These are phyloP conservation scores for Phytophthora pisi DNA, from an alignment of 352 stramenopile species.

Conservation along the genomic window DNA sequence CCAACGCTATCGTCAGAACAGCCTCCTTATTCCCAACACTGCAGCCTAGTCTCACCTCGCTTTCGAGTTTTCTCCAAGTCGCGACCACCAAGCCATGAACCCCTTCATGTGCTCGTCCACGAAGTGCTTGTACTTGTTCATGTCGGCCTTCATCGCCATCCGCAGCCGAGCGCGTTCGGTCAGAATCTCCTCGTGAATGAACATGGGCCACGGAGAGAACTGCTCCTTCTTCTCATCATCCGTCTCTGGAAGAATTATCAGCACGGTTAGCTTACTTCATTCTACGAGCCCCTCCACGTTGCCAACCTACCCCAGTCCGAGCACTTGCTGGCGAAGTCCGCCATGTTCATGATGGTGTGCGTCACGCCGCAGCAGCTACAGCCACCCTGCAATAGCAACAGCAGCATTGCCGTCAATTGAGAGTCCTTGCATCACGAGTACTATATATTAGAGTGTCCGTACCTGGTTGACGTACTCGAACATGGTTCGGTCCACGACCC, in stretches of 20 bases:
- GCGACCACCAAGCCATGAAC: slow-evolving; percentile 65
- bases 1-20: background rate
- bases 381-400: slow-evolving; percentile 52
- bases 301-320: slow-evolving; percentile 79
- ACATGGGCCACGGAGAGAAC: slow-evolving; percentile 81
- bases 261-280: background rate
- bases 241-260: slow-evolving; percentile 63
- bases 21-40: background rate
- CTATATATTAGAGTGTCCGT: background rate
- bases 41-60: slow-evolving; percentile 30
- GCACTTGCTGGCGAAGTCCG: slow-evolving; percentile 85
- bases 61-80: slow-evolving; percentile 51
- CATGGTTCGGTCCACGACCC: slow-evolving; percentile 94
- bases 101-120: slow-evolving; percentile 69
- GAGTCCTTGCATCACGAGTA: background rate
- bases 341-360: slow-evolving; percentile 88
- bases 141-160: slow-evolving; percentile 81
- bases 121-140: slow-evolving; percentile 71
- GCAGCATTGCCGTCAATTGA: background rate
- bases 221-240: slow-evolving; percentile 92
- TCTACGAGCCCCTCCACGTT: background rate
- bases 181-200: slow-evolving; percentile 94
- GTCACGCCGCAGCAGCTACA: slow-evolving; percentile 93
- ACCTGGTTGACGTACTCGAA: slow-evolving; percentile 94
- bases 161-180: slow-evolving; percentile 89